Conservation (phyloP, 768 basidiomycete genomes). For the Calocybe cyanea region DNA sequence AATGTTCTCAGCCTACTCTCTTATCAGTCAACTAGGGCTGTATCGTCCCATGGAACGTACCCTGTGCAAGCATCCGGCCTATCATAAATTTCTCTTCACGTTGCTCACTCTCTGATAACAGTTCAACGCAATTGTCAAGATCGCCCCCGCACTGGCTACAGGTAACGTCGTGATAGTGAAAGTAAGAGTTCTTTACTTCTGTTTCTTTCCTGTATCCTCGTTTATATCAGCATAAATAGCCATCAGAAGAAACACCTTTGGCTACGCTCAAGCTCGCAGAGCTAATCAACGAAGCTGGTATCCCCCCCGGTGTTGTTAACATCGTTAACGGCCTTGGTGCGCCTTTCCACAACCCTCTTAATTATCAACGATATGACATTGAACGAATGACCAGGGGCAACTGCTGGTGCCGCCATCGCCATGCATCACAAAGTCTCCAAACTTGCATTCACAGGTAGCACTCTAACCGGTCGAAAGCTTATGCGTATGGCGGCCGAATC, state of each 20-base stretch:
- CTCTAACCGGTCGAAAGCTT: conserved; percentile 70
- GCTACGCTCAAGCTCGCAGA: conserved; percentile 46
- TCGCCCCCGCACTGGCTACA: conserved; percentile 26
- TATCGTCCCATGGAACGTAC: too few species aligned
- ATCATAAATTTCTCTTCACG: too few species aligned
- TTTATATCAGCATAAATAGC: conserved; percentile 25
- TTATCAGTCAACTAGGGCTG: too few species aligned
- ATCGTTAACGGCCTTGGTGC: conserved; percentile 53
- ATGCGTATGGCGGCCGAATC: conserved; percentile 74
- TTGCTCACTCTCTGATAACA: too few species aligned
- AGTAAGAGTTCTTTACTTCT: conserved; percentile 7
- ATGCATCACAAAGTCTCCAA: conserved; percentile 56
- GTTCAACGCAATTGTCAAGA: conserved; percentile 24
- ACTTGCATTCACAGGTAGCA: conserved; percentile 84
- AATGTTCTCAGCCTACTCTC: too few species aligned
- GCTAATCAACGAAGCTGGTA: conserved; percentile 59
- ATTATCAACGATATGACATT: conserved; percentile 37
- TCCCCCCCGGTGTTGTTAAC: conserved; percentile 69
- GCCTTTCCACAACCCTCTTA: conserved; percentile 13
- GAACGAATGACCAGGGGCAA: conserved; percentile 35
- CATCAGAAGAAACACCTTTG: conserved; percentile 62
- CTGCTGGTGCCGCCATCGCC: conserved; percentile 57
- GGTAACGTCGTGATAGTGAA: conserved; percentile 63
- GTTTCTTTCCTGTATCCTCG: too few species aligned
- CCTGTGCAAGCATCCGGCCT: too few species aligned